Base-by-base conservation (phyloP, 2,329 filamentous ascomycete genomes). In the Diplocarpon mali region DNA sequence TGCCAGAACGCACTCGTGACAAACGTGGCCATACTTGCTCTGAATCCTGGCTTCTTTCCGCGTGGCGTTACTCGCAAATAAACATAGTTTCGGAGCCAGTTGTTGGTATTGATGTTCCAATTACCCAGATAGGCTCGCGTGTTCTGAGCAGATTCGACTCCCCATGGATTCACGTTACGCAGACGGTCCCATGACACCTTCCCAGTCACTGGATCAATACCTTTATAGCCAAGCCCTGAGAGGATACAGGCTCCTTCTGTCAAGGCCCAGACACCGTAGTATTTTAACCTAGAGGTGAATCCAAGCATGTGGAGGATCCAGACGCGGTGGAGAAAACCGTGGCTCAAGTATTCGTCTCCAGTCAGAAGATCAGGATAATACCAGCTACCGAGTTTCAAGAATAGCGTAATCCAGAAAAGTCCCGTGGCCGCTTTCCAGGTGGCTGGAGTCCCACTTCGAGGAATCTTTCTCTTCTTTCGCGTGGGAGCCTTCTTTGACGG, bases 51-150 rank as follows among this genome's bases (percentile, higher is more conserved):
- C 64, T 96, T 98, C 71, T 88, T 92, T 43, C 92, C 92, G 56
- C 85, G 84, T 0, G 92, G 92, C 0, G 92, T 98, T 2, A 98
- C 92, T 17, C 92, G 81, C 38, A 98, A 73, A 61, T 96, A 98
- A 55, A 98, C 74, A 61, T 95, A 98, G 64, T 96, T 95, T 38
- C 89, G 78, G 49, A 98, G 69, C 92, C 92, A 98, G 58, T 86
- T 79, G 64, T 95, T 98, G 11, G 92, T 98, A 65, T 96, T 96
- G 69, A 95, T 95, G 64, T 98, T 98, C 92, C 92, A 98, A 58
- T 79, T 84, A 39, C 82, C 90, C 2, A 98, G 73, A 58, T 92
- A 96, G 1, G 78, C 88, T 43, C 90, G 80, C n/a, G 85, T 85
- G 62, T 96, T 98, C 65, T 95, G 89, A 1, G 90, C 92, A 0